Evolutionary conservation across 768 basidiomycete species (phyloP).

Genomic region (Mycena amicta): DNA sequence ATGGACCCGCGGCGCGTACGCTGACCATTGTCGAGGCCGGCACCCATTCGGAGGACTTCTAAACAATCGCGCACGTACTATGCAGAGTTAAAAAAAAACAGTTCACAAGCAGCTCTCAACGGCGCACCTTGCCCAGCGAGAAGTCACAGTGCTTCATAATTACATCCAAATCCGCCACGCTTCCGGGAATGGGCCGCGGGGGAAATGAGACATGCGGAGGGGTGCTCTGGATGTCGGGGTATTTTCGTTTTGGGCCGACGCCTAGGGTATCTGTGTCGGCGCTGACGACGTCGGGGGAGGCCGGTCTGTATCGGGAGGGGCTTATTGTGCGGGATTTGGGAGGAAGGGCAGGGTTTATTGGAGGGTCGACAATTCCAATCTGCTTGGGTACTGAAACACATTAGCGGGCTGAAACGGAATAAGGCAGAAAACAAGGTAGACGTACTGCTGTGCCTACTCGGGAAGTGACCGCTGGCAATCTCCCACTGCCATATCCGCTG

Average conservation of each 20-base stretch:
- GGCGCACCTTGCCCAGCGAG: conserved; percentile 61
- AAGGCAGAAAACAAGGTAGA: conserved; percentile 21
- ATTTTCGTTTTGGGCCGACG: conserved; percentile 72
- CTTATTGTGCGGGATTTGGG: conserved; percentile 45
- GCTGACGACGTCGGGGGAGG: conserved; percentile 37
- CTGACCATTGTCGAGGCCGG: conserved; percentile 77
- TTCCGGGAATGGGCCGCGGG: conserved; percentile 78
- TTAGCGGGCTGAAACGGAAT: conserved; percentile 3
- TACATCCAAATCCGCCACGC: conserved; percentile 86
- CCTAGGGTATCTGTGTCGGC: conserved; percentile 58
- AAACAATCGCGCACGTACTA: conserved; percentile 96
- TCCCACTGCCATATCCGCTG: conserved; percentile 95
- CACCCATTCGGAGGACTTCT: conserved; percentile 85
- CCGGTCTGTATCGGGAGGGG: conserved; percentile 52
- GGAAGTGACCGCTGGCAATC: conserved; percentile 86
- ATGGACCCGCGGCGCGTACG: conserved; percentile 72
- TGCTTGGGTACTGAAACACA: conserved; percentile 57
- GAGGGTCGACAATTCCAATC: conserved; percentile 56
- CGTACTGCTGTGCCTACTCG: conserved; percentile 71
- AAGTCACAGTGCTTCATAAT: conserved; percentile 89
- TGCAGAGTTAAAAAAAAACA: conserved; percentile 1
- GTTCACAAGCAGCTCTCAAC: conserved; percentile 4
- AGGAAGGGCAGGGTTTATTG: conserved; percentile 70
- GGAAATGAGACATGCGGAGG: conserved; percentile 75
- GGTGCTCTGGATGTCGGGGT: conserved; percentile 65